Conservation (phyloP, 257 asterid genomes). For the Capsicum rhomboideum region DNA sequence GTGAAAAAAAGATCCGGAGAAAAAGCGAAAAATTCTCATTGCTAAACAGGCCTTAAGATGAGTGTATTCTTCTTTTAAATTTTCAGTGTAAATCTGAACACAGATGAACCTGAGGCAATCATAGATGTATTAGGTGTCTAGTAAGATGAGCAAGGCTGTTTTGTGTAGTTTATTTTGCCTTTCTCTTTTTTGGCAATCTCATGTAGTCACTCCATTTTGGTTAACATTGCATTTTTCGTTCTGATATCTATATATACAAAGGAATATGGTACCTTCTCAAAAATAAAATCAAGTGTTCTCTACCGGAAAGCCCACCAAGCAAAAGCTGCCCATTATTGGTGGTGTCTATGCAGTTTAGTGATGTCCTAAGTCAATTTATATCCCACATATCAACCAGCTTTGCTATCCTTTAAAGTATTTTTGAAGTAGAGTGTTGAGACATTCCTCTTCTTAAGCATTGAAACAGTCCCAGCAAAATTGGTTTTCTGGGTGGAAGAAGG, state of each 20-base stretch:
- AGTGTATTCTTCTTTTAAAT: neutral
- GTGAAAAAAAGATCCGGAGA: no score
- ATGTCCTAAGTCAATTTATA: neutral
- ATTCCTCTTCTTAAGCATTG: neutral
- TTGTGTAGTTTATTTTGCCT: neutral
- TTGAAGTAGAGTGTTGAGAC: neutral
- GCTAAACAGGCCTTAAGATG: neutral
- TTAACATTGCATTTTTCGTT: neutral
- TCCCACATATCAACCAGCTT: neutral
- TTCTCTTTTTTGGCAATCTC: neutral
- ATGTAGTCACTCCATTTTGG: neutral
- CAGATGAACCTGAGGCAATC: neutral
- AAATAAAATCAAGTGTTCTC: neutral
- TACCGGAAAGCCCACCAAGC: neutral
- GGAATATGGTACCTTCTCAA: neutral
- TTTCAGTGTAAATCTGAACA: neutral
- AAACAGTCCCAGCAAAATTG: neutral
- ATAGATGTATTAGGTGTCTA: neutral
- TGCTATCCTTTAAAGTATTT: neutral
- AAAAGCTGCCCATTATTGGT: neutral
- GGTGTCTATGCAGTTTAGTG: neutral
- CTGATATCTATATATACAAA: neutral
- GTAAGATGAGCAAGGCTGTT: neutral
- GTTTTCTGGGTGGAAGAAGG: neutral
- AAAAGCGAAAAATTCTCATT: no score